A percentile compares a stretch with the other conserved stretches of the same genome.
Conservation (phyloP, 345 rosid genomes). For the Eucalyptus erythrocorys region DNA sequence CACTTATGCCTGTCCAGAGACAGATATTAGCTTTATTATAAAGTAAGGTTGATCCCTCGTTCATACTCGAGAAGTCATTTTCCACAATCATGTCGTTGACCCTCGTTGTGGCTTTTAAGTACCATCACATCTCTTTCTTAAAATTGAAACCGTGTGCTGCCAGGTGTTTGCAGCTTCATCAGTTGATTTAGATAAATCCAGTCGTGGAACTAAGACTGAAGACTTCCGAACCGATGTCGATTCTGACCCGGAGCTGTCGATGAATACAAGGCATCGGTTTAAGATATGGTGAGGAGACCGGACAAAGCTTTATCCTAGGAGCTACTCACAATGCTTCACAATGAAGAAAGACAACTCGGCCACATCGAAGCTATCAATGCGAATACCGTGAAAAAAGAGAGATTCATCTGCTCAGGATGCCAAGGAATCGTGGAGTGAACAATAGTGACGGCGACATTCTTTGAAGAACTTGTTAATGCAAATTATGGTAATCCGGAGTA, state of each 20-base stretch:
- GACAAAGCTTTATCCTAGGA: background rate
- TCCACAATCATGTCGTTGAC: background rate
- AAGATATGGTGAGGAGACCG: background rate
- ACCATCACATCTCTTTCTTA: background rate
- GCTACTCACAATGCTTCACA: background rate
- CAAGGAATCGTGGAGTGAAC: background rate
- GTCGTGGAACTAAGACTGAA: background rate
- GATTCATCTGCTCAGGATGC: background rate
- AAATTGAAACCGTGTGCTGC: background rate
- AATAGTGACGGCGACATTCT: fast-evolving
- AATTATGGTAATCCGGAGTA: background rate
- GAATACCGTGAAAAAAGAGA: background rate
- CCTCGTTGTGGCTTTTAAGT: background rate
- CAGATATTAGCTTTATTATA: background rate
- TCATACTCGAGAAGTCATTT: background rate
- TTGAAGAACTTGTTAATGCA: background rate
- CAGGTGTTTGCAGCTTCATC: background rate
- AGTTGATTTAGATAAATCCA: background rate
- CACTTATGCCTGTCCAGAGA: background rate
- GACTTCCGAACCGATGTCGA: background rate
- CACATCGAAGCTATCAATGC: background rate
- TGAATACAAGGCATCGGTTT: background rate
- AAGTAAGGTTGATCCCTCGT: background rate
- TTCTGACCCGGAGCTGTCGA: background rate
- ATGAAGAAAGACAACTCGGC: background rate